These are phyloP conservation scores for Neckera pumila DNA, from an alignment of 225 moss, liverwort and hornwort genomes.

Conservation along the genomic window DNA sequence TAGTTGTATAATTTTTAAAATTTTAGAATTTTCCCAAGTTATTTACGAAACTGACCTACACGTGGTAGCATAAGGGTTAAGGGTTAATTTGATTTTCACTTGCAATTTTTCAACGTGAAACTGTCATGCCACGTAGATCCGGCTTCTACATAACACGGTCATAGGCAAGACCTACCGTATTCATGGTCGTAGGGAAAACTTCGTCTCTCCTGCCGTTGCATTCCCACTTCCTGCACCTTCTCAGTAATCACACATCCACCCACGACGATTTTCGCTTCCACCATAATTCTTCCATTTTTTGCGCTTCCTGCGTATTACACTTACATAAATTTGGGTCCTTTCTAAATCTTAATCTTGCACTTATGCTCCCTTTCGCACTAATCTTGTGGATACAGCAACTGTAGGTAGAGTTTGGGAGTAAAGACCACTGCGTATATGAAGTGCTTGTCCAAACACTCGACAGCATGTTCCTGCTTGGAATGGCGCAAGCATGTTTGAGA, in stretches of 20 bases:
- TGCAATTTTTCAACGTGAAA: not conserved
- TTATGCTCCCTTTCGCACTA: not conserved
- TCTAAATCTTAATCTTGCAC: not conserved
- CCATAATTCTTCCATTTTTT: too few relatives aligned
- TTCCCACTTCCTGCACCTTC: not conserved
- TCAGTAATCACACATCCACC: not conserved
- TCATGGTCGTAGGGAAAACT: not conserved
- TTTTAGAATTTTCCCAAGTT: too few relatives aligned
- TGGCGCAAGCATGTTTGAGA: not conserved
- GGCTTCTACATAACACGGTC: not conserved
- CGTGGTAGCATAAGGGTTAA: too few relatives aligned
- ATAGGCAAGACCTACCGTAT: not conserved
- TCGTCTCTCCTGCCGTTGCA: not conserved
- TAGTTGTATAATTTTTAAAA: too few relatives aligned
- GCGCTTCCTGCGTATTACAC: not conserved
- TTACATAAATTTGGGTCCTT: not conserved
- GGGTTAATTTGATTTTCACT: too few relatives aligned
- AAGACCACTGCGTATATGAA: not conserved
- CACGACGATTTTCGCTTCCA: not conserved
- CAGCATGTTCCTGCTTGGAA: not conserved
- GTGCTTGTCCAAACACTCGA: not conserved
- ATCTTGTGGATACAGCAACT: not conserved
- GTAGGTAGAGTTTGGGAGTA: not conserved
- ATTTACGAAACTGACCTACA: too few relatives aligned
- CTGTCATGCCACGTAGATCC: not conserved